These are phyloP conservation scores for Sporothrix curviconia DNA, from an alignment of 2,329 filamentous ascomycete genomes.

Conservation along the genomic window DNA sequence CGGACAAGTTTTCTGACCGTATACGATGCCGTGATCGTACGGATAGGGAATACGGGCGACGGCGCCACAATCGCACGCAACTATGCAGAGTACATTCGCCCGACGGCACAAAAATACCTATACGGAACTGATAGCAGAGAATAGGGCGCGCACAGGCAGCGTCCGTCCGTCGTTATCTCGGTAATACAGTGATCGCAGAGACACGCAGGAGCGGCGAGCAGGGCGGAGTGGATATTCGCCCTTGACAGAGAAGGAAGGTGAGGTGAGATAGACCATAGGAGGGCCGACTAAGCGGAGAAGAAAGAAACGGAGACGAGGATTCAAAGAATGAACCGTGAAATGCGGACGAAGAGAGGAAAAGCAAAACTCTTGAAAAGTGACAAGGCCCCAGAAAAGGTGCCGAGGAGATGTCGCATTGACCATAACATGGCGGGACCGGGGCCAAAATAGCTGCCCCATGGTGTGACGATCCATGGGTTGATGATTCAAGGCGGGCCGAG, in stretches of 20 bases:
- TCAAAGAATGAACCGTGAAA: no score
- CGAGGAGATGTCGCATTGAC: not conserved
- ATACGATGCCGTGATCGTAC: not conserved
- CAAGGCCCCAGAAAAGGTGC: not conserved
- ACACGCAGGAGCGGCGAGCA: not conserved
- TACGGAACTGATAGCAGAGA: no score
- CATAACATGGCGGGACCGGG: not conserved
- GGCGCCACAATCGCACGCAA: no score
- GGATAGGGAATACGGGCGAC: not conserved
- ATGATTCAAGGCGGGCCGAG: not conserved
- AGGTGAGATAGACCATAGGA: not conserved
- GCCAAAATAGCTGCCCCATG: not conserved
- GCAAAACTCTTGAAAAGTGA: not conserved
- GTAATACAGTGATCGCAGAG: conserved; percentile 1
- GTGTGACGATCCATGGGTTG: not conserved
- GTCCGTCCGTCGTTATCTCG: not conserved
- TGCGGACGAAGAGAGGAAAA: not conserved
- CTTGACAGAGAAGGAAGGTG: conserved; percentile 5
- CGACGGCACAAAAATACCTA: no score
- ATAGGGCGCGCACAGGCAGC: no score
- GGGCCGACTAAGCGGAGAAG: not conserved
- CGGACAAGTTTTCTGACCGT: conserved; percentile 8
- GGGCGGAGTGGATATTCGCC: not conserved
- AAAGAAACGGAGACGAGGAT: not conserved
- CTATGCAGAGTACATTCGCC: no score